These are phyloP conservation scores for Poa annua DNA, from an alignment of 176 grass and related monocot genomes.

Conservation along the genomic window DNA sequence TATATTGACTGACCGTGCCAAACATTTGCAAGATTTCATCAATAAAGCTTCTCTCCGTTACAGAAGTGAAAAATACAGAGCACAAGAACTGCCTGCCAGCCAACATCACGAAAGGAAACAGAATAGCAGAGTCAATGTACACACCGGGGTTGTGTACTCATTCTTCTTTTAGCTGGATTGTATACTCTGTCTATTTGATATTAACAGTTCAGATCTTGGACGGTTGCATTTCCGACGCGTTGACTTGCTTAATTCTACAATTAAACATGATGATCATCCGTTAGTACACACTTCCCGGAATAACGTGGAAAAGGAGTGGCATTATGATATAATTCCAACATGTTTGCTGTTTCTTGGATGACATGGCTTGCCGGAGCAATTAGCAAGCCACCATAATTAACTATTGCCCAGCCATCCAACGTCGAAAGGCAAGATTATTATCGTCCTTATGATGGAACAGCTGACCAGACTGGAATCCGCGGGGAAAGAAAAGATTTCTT, in stretches of 20 bases:
- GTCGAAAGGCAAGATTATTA: neutral
- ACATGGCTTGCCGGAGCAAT: neutral
- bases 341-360: neutral
- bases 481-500: neutral
- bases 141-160: neutral
- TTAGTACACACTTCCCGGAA: neutral
- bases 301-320: neutral
- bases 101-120: neutral
- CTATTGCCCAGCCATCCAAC: neutral
- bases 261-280: neutral
- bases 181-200: neutral
- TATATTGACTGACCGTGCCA: neutral
- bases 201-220: neutral
- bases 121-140: too few species aligned
- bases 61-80: neutral
- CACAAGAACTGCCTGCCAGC: neutral
- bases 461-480: neutral
- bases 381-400: neutral
- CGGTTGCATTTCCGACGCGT: neutral
- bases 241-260: neutral
- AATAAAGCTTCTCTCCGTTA: too few species aligned
- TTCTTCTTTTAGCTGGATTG: neutral
- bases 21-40: neutral
- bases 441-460: neutral
- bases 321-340: neutral